Base-by-base conservation (phyloP, 2,329 filamentous ascomycete species). In the Tolypocladium inflatum region DNA sequence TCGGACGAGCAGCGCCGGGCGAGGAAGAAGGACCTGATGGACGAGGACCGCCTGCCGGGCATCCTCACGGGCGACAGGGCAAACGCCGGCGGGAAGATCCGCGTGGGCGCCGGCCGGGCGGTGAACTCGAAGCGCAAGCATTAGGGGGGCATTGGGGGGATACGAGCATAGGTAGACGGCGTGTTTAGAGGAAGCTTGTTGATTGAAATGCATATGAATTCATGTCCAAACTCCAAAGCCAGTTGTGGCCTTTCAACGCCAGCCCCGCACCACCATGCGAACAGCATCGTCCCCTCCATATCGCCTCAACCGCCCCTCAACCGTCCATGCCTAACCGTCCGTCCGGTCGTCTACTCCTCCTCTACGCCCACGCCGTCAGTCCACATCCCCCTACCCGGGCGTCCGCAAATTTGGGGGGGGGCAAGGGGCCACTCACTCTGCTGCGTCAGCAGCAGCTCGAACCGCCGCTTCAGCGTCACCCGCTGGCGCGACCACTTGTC, bases 401-500 rank as follows among this genome's bases (percentile, higher is more conserved):
- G 6, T 6, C 26, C 6, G n/a, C n/a, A 30, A n/a, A 30, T n/a
- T n/a, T n/a, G n/a, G 26, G 6, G 26, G 26, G 26, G 26, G 6
- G 5, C 5, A 7, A 7, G 30, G 30, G 30, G 30, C 2, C 30
- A 77, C 78, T 63, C 63, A 83, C 80, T 78, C 72, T 79, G 88
- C 81, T 96, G 90, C 57, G 89, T 94, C 73, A 96, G 78, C 62
- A 97, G 84, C 63, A 97, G 81, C 54, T 88, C 88, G 71, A 96
- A 97, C 70, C 94, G 84, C 80, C 90, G 91, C 87, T 97, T 96
- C 69, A 97, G 82, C 23, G 91, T 95, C 55, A 97, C 91, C 67
- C 94, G 86, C 78, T 97, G 93, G 71, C 91, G 89, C 70, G 91
- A 96, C 83, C 95, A 97, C 82, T 97, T 96, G 82, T 99, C 94